These are phyloP conservation scores for Ceratocystis colombiana DNA, from an alignment of 2,329 filamentous ascomycete species.

Conservation along the genomic window DNA sequence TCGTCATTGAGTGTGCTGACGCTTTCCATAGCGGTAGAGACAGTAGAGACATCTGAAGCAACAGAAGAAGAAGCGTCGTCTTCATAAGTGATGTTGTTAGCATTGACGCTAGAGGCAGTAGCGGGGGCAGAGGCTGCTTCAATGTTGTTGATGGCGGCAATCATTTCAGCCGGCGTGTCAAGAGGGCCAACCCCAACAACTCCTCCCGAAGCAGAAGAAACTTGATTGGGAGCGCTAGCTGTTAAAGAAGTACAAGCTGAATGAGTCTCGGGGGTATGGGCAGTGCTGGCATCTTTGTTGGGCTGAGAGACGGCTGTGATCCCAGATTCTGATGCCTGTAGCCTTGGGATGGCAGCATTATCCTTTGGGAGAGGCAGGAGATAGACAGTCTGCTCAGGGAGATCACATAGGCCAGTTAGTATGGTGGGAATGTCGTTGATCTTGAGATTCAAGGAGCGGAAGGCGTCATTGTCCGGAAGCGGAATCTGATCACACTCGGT, in stretches of 20 bases:
- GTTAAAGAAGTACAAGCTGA: constrained; percentile 19
- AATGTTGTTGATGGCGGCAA: constrained; percentile 24
- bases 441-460: constrained; percentile 64
- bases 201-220: not conserved
- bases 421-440: constrained; percentile 63
- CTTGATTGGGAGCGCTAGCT: not conserved
- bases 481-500: constrained; percentile 41
- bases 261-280: constrained; percentile 27
- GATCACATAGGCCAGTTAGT: constrained; percentile 58
- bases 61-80: constrained; percentile 7
- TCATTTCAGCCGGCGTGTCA: constrained; percentile 25
- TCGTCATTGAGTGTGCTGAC: constrained; percentile 18
- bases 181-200: constrained; percentile 16
- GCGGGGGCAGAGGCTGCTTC: constrained; percentile 1
- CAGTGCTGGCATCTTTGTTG: not conserved
- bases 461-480: constrained; percentile 74
- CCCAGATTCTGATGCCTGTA: constrained; percentile 18
- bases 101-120: not conserved
- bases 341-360: constrained; percentile 27
- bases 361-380: constrained; percentile 47
- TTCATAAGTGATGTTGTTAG: not conserved
- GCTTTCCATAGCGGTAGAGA: constrained; percentile 39
- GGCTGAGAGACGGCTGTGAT: constrained; percentile 13
- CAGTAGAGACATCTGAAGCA: constrained; percentile 36
- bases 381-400: constrained; percentile 55